These are phyloP conservation scores for Holtermannia corniformis DNA, from an alignment of 768 basidiomycete genomes.

Conservation along the genomic window DNA sequence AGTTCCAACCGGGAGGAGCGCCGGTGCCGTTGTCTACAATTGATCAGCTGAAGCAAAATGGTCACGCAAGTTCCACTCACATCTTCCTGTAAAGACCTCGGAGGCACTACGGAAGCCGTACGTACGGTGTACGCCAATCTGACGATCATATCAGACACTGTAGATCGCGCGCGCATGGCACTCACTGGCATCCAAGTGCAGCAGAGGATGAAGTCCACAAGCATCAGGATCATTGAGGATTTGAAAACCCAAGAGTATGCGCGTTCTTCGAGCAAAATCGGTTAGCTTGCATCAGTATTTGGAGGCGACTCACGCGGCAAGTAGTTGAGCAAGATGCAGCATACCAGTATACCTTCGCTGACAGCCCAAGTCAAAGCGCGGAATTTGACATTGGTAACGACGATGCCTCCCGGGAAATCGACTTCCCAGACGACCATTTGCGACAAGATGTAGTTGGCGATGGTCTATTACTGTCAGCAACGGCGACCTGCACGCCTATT, in stretches of 20 bases:
- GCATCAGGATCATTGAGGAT: no score
- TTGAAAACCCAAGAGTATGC: slow-evolving; percentile 78
- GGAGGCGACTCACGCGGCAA: slow-evolving; percentile 61
- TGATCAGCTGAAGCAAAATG: slow-evolving; percentile 47
- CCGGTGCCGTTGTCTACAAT: slow-evolving; percentile 91
- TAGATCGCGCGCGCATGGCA: no score
- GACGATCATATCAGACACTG: no score
- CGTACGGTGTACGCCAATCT: slow-evolving; percentile 77
- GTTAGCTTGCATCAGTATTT: no score
- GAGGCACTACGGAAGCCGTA: slow-evolving; percentile 78
- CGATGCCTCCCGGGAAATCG: slow-evolving; percentile 70
- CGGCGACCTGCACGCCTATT: not conserved
- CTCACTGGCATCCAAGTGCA: slow-evolving; percentile 86
- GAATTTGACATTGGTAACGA: slow-evolving; percentile 67
- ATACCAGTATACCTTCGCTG: slow-evolving; percentile 60
- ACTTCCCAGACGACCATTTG: slow-evolving; percentile 69
- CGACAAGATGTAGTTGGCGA: slow-evolving; percentile 82
- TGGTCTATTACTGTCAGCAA: slow-evolving; percentile 48
- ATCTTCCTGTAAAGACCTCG: slow-evolving; percentile 74
- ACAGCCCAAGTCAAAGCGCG: slow-evolving; percentile 66
- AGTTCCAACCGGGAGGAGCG: slow-evolving; percentile 80
- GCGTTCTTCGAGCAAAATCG: no score
- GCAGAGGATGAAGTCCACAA: no score
- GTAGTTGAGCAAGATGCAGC: slow-evolving; percentile 74
- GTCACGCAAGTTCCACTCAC: no score